phyloP scores from a whole-genome alignment of 2,329 filamentous ascomycete genomes.

The Aspergillus latus region DNA sequence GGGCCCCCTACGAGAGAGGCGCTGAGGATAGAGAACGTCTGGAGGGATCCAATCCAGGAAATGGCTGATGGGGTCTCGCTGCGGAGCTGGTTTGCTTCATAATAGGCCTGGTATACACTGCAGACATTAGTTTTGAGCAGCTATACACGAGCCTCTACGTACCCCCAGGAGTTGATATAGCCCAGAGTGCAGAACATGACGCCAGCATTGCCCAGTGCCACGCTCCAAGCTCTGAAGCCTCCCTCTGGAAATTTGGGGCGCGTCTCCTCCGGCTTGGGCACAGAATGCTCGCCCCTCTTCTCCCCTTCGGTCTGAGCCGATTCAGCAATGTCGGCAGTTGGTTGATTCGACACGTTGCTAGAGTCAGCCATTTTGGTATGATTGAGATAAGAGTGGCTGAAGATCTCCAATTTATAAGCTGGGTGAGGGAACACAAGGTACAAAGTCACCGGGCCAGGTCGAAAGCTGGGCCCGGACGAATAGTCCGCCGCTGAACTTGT shows the following conservation, averaged over 20 bases:
- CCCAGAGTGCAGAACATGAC: conserved; percentile 18
- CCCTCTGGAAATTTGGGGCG: conserved; percentile 9
- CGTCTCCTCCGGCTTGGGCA: not conserved
- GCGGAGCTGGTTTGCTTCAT: conserved; percentile 34
- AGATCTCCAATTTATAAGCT: not conserved
- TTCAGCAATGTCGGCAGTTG: not conserved
- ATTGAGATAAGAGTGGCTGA: not conserved
- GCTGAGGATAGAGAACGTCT: conserved; percentile 46
- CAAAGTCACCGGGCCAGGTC: not conserved
- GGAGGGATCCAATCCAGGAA: conserved; percentile 48
- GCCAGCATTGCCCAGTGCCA: conserved; percentile 12
- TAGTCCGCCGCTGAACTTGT: not conserved
- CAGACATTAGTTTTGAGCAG: not conserved
- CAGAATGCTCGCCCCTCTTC: not conserved
- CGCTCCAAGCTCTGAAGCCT: conserved; percentile 12
- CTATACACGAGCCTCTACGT: not conserved
- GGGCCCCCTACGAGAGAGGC: conserved; percentile 46
- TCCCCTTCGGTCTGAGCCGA: not conserved
- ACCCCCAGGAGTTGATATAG: conserved; percentile 17
- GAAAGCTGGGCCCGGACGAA: not conserved
- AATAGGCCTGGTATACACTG: conserved; percentile 46
- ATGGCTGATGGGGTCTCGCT: conserved; percentile 36
- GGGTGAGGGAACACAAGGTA: not conserved
- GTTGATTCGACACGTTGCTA: not conserved
- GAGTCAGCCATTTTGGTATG: not conserved